Evolutionary conservation across 192 early-diverging fungal species (phyloP), one percentile per base, ranked within the genome.

Genomic region (Coemansia guatemalensis): DNA sequence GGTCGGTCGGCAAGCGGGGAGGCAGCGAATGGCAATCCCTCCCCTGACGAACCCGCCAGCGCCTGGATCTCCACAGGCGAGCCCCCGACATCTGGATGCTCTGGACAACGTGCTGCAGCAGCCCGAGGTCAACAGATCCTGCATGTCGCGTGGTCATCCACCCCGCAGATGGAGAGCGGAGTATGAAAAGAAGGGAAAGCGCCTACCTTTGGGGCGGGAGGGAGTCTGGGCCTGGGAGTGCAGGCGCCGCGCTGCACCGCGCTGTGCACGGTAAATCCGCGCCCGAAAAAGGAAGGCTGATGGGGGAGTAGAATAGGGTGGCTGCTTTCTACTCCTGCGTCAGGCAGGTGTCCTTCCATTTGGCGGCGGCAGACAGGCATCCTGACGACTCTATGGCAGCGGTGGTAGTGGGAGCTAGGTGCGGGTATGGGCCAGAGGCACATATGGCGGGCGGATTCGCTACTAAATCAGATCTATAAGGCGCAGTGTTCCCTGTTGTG

Each of bases 1-100:
- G 14, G 39, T 44, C 39, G 14, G 12, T 44, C 39, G 14, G 39
- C 39, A 44, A 12, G 14, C 35, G 39, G 51, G 25, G 51, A 26
- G 23, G 25, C 22, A 23, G n/a, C 5, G 51, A 8, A 8, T 52
- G 51, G 7, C 51, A 52, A 52, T 52, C 51, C 51, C 25, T 14
- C 51, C 14, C 3, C 39, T 17, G 39, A 44, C 39, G 39, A 30
- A 44, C 39, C 39, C 14, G 17, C 39, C 39, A 44, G 39, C 39
- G 39, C 9, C 14, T 44, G 39, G 39, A 44, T 44, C 39, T 44
- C 39, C 39, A 44, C 39, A 44, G 39, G 39, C 39, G 39, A 44
- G 14, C 39, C 39, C 60, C 60, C 51, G 50, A 53, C 53, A 62
- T 53, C 50, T 62, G 60, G 60, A 24, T 62, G 60, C 50, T 44